These are phyloP conservation scores for Pholiota microspora DNA, from an alignment of 768 basidiomycete species.

Conservation along the genomic window DNA sequence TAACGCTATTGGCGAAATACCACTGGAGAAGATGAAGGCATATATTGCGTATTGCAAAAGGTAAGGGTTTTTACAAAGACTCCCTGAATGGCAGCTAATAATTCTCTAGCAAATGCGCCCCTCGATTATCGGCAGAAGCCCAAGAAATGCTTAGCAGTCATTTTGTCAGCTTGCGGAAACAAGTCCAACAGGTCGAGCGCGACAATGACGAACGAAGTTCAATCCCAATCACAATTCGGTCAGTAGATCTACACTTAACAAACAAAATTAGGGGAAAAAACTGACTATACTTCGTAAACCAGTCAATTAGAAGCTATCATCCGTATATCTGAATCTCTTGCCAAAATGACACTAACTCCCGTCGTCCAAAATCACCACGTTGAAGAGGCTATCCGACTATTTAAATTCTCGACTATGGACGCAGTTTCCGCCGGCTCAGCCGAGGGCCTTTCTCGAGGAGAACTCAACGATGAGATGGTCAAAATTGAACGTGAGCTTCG, in stretches of 20 bases:
- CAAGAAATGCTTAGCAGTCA: slow-evolving; percentile 96
- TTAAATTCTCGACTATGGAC: slow-evolving; percentile 99
- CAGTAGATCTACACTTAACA: no score
- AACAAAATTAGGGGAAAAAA: no score
- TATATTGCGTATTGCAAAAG: slow-evolving; percentile 96
- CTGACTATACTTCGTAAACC: slow-evolving; percentile 4
- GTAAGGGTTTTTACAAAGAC: slow-evolving; percentile 35
- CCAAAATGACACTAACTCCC: slow-evolving; percentile 88
- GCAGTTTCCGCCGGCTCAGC: slow-evolving; percentile 93
- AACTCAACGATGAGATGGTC: slow-evolving; percentile 90
- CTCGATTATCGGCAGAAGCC: slow-evolving; percentile 88
- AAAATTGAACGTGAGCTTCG: slow-evolving; percentile 86
- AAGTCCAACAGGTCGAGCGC: slow-evolving; percentile 92
- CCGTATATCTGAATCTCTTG: slow-evolving; percentile 95
- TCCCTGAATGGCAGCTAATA: neutral
- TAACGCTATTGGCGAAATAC: slow-evolving; percentile 82
- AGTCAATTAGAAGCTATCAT: slow-evolving; percentile 98
- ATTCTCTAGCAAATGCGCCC: slow-evolving; percentile 83
- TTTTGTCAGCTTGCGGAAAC: slow-evolving; percentile 88
- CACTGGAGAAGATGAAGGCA: slow-evolving; percentile 97
- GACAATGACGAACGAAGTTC: slow-evolving; percentile 98
- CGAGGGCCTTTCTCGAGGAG: slow-evolving; percentile 88
- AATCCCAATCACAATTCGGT: slow-evolving; percentile 98
- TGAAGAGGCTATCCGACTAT: slow-evolving; percentile 95
- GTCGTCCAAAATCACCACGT: slow-evolving; percentile 91